Percentiles rank a stretch among this genome's conserved stretches.
These are phyloP conservation scores for Cytidiella melzeri DNA, from an alignment of 768 basidiomycete species.

Conservation along the genomic window DNA sequence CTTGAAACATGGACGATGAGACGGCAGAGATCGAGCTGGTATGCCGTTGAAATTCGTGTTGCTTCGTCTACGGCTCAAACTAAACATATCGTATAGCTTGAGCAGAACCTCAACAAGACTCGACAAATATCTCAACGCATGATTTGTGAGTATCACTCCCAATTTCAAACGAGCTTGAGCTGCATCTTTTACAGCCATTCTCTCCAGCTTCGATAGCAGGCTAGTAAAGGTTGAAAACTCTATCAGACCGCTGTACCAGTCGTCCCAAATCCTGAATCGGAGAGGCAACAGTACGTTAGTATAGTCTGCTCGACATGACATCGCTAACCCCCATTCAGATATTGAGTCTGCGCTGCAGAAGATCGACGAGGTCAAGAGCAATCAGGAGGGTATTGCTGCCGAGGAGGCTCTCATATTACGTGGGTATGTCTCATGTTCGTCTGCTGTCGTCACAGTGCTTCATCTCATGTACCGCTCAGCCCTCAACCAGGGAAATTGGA, in stretches of 20 bases:
- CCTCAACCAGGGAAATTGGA: slow-evolving; percentile 66
- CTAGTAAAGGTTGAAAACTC: slow-evolving; percentile 81
- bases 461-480: slow-evolving; percentile 28
- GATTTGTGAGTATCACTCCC: slow-evolving; percentile 52
- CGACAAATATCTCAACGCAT: slow-evolving; percentile 80
- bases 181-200: slow-evolving; percentile 53
- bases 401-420: slow-evolving; percentile 76
- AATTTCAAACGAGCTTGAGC: background rate
- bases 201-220: slow-evolving; percentile 79
- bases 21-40: slow-evolving; percentile 74
- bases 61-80: background rate
- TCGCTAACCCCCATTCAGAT: slow-evolving; percentile 36
- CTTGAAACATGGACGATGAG: slow-evolving; percentile 62
- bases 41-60: slow-evolving; percentile 2
- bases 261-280: slow-evolving; percentile 69
- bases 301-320: background rate
- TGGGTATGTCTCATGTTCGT: slow-evolving; percentile 42
- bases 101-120: slow-evolving; percentile 85
- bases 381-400: slow-evolving; percentile 65
- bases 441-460: background rate
- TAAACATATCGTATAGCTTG: slow-evolving; percentile 42
- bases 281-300: slow-evolving; percentile 58
- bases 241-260: slow-evolving; percentile 75
- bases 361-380: slow-evolving; percentile 74
- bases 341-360: slow-evolving; percentile 74